Evolutionary conservation across 441 rosid genomes (phyloP).

Genomic region (Euphorbia celastroides): DNA sequence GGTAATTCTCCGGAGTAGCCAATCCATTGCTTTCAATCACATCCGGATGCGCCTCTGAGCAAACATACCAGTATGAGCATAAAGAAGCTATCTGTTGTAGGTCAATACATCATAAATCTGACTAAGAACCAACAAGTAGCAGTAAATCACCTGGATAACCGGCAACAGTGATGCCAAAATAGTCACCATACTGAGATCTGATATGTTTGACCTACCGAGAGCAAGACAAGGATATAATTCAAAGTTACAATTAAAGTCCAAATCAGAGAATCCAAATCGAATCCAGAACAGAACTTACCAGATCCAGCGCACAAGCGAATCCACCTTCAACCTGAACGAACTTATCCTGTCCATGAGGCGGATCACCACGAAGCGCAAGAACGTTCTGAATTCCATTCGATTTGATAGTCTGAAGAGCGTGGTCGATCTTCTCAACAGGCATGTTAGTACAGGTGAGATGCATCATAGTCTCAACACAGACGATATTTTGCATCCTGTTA

Average conservation of each 20-base stretch:
- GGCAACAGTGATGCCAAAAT: conserved; percentile 96
- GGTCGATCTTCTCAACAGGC: conserved; percentile 93
- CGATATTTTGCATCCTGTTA: conserved; percentile 86
- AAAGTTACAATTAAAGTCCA: neutral
- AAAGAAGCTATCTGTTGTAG: neutral
- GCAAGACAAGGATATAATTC: neutral
- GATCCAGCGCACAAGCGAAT: conserved; percentile 90
- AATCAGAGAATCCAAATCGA: neutral
- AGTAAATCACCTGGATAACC: conserved; percentile 83
- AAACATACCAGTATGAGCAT: neutral
- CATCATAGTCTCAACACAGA: conserved; percentile 99
- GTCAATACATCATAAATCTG: neutral
- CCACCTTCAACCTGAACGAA: conserved; percentile 94
- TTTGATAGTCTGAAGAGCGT: conserved; percentile 72
- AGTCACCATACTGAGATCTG: conserved; percentile 61
- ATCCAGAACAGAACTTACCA: conserved; percentile 30
- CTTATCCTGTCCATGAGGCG: conserved; percentile 96
- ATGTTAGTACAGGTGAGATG: conserved; percentile 97
- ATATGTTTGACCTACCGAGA: conserved; percentile 66
- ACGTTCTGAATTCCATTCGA: conserved; percentile 95
- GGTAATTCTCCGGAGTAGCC: conserved; percentile 64
- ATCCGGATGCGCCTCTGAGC: conserved; percentile 91
- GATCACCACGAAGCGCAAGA: conserved; percentile 94
- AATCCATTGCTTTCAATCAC: conserved; percentile 61
- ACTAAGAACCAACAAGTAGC: neutral